Conservation (phyloP, 148 eudicot species). For the Pouteria glomerata region DNA sequence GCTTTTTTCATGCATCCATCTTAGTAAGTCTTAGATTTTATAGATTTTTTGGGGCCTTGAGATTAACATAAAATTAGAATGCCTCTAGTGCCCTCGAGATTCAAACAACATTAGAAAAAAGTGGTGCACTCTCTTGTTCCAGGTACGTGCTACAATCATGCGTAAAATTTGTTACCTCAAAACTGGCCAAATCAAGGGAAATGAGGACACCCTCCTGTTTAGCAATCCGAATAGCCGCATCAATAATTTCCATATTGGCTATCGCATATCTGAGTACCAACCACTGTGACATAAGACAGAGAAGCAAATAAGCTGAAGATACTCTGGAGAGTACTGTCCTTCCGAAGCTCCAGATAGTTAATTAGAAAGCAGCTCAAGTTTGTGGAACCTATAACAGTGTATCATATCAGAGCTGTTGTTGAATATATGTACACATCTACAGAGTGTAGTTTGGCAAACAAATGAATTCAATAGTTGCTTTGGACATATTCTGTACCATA, state of each 20-base stretch:
- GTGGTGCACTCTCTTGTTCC: neutral
- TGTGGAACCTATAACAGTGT: neutral
- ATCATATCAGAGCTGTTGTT: neutral
- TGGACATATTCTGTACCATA: neutral
- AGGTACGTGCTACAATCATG: neutral
- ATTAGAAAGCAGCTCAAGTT: neutral
- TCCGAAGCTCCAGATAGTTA: neutral
- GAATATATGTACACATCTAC: neutral
- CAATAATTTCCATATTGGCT: conserved; percentile 63
- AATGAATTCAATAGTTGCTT: neutral
- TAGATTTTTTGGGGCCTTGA: too few species aligned
- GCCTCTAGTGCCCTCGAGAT: neutral
- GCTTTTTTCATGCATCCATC: neutral
- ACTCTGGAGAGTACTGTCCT: neutral
- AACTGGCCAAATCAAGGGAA: conserved; percentile 93
- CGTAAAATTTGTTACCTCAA: conserved; percentile 55
- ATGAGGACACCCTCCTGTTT: conserved; percentile 73
- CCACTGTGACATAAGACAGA: conserved; percentile 59
- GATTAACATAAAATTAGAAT: neutral
- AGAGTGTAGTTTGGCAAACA: neutral
- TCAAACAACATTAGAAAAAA: neutral
- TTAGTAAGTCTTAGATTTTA: neutral
- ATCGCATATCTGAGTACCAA: conserved; percentile 79
- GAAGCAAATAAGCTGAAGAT: conserved; percentile 5
- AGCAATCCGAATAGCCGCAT: conserved; percentile 60